Evolutionary conservation across 768 basidiomycete genomes (phyloP), one percentile per base, ranked within the genome.

Genomic region (Pleurotus tuber-regium): DNA sequence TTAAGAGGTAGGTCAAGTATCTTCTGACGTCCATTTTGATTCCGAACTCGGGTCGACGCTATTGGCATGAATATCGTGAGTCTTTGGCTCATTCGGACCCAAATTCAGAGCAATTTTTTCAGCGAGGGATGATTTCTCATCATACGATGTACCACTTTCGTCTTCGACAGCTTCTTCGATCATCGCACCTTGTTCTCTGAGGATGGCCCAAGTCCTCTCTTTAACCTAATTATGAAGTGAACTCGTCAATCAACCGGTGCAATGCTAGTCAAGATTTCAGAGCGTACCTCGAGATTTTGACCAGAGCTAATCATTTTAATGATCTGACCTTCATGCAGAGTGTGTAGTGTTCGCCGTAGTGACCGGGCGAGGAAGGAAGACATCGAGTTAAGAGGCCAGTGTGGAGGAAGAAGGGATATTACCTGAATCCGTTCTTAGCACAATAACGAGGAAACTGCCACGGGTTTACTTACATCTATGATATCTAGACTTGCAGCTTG

Each of bases 361-460:
- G 91, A 90, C 12, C 90, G 84, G 3, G 82, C 69, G 23, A 96
- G 72, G 73, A 96, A 94, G 3, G 85, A 80, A 0, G 89, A 82
- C 53, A 95, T 74, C 8, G 79, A 68, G 16, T 76, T 73, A 11
- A 95, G 69, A 1, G 92, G 80, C 92, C 93, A 96, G 23, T 80
- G 72, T 44, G 79, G 63, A 3, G 93, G 92, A 6, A 95, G 72
- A 29, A 82, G 63, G 41, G 82, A 66, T 53, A 91, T 73, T 53
- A 86, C 77, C 84, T 89, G 56, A 49, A 54, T 40, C 18, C 25
- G 21, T 31, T 43, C 39, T 29, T 9, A 39, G 51, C 47, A 40
- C 14, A 14, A 24, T 21, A 29, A 35, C 39, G 28, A 36, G 47
- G 44, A 23, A 51, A 42, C 29, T 39, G 41, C 40, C 44, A 30